These are phyloP conservation scores for Curvularia verruculosa DNA, from an alignment of 2,329 filamentous ascomycete species.

Conservation along the genomic window DNA sequence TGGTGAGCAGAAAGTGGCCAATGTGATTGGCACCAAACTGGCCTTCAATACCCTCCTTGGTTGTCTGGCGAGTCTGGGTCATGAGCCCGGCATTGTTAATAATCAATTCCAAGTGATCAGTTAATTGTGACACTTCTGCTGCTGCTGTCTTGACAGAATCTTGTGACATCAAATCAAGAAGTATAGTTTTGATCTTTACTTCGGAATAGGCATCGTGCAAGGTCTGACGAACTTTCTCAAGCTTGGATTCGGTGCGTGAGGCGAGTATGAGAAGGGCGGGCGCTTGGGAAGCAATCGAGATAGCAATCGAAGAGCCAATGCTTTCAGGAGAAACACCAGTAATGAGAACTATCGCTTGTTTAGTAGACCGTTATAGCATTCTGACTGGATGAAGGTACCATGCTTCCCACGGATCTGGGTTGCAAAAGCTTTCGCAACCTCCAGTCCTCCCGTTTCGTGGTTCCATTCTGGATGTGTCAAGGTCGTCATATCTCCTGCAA, in stretches of 20 bases:
- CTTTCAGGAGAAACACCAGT: conserved; percentile 40
- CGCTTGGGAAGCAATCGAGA: conserved; percentile 35
- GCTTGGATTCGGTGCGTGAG: conserved; percentile 54
- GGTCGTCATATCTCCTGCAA: conserved; percentile 1
- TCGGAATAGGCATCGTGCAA: conserved; percentile 44
- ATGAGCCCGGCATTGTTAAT: conserved; percentile 55
- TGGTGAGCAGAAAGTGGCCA: conserved; percentile 56
- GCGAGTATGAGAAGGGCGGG: conserved; percentile 40
- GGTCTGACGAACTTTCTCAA: conserved; percentile 47
- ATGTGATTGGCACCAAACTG: conserved; percentile 58
- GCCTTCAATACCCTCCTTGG: conserved; percentile 55
- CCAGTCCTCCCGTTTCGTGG: conserved; percentile 37
- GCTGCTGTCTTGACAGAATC: conserved; percentile 47
- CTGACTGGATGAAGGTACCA: conserved; percentile 12
- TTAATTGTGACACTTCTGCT: conserved; percentile 29
- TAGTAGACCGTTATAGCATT: background rate
- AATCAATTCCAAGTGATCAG: conserved; percentile 51
- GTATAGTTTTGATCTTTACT: conserved; percentile 23
- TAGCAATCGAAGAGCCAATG: conserved; percentile 40
- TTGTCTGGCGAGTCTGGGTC: conserved; percentile 35
- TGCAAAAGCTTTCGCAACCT: conserved; percentile 41
- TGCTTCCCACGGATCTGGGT: conserved; percentile 36
- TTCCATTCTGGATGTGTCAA: conserved; percentile 47
- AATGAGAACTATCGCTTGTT: conserved; percentile 46
- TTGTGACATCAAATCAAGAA: conserved; percentile 51